Conservation (phyloP, 768 basidiomycete species). For the Russula griseocarnosa region DNA sequence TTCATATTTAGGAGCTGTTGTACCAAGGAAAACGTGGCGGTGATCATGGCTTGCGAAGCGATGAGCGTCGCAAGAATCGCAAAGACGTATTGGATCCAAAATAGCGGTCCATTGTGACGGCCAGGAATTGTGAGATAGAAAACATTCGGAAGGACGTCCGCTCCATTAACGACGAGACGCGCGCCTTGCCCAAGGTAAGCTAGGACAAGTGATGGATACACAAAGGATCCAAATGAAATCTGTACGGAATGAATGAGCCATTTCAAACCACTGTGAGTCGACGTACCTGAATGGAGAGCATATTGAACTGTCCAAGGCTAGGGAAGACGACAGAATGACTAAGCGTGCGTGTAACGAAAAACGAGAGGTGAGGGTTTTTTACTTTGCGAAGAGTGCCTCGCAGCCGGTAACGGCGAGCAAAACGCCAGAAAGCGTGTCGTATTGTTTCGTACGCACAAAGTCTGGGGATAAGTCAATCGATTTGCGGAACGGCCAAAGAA, state of each 20-base stretch:
- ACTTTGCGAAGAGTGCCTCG: conserved; percentile 69
- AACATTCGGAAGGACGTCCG: conserved; percentile 47
- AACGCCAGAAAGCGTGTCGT: conserved; percentile 58
- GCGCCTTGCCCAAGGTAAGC: conserved; percentile 74
- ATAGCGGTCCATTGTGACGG: conserved; percentile 46
- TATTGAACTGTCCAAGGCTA: conserved; percentile 67
- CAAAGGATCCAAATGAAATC: conserved; percentile 50
- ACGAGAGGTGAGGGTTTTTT: neutral
- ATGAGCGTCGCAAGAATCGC: conserved; percentile 63
- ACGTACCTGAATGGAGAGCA: conserved; percentile 50
- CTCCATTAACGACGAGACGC: conserved; percentile 50
- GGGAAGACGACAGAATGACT: neutral
- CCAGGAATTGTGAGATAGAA: conserved; percentile 69
- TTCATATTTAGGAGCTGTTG: conserved; percentile 65
- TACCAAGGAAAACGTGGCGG: conserved; percentile 56
- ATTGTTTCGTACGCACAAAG: conserved; percentile 61
- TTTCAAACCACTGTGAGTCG: neutral
- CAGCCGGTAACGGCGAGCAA: conserved; percentile 66
- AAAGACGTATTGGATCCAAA: conserved; percentile 64
- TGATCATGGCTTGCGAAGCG: conserved; percentile 66
- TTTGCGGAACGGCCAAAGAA: neutral
- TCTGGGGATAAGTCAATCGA: conserved; percentile 35
- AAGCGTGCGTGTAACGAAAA: neutral
- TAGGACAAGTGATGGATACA: conserved; percentile 57
- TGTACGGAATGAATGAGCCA: conserved; percentile 22